A percentile compares a stretch with the other conserved stretches of the same genome.
These are phyloP conservation scores for Noccaea bulbosa DNA, from an alignment of 345 rosid species.

Conservation along the genomic window DNA sequence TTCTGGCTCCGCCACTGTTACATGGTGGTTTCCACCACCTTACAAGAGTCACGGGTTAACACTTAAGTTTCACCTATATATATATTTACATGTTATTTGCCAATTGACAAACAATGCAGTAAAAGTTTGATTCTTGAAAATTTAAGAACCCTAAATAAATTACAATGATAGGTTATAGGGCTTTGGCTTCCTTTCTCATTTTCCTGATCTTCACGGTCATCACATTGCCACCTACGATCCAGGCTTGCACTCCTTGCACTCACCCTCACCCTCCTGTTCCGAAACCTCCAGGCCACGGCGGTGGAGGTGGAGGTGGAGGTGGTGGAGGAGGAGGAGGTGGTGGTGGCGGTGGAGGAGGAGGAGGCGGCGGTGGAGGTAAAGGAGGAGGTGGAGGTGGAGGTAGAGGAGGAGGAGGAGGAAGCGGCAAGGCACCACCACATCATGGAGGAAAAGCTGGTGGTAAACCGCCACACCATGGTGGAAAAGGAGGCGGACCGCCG, in stretches of 20 bases:
- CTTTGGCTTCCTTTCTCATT: slow-evolving; percentile 51
- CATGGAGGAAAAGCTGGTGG: slow-evolving; percentile 55
- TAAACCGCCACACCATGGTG: slow-evolving; percentile 43
- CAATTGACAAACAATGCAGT: slow-evolving; percentile 25
- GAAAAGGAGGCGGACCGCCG: slow-evolving; percentile 28
- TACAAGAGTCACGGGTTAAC: slow-evolving; percentile 53
- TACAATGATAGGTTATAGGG: slow-evolving; percentile 50
- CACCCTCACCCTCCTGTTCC: slow-evolving; percentile 54
- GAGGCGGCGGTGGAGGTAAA: not conserved
- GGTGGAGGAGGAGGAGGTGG: not conserved
- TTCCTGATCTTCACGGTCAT: slow-evolving; percentile 54
- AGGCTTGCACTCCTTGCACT: slow-evolving; percentile 63
- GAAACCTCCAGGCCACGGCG: slow-evolving; percentile 49
- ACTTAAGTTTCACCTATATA: slow-evolving; percentile 51
- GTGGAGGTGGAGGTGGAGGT: not conserved
- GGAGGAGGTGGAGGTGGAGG: not conserved
- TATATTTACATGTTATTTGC: slow-evolving; percentile 40
- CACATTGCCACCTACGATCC: slow-evolving; percentile 56
- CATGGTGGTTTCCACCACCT: slow-evolving; percentile 25
- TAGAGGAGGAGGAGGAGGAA: slow-evolving; percentile 10
- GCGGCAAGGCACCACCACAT: slow-evolving; percentile 49
- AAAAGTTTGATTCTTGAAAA: slow-evolving; percentile 24
- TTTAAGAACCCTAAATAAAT: slow-evolving; percentile 8
- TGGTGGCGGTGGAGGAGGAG: slow-evolving; percentile 11
- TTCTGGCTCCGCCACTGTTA: no score